Evolutionary conservation across 192 early-diverging fungal genomes (phyloP), one percentile per base, ranked within the genome.

Genomic region (Coemansia umbellata): DNA sequence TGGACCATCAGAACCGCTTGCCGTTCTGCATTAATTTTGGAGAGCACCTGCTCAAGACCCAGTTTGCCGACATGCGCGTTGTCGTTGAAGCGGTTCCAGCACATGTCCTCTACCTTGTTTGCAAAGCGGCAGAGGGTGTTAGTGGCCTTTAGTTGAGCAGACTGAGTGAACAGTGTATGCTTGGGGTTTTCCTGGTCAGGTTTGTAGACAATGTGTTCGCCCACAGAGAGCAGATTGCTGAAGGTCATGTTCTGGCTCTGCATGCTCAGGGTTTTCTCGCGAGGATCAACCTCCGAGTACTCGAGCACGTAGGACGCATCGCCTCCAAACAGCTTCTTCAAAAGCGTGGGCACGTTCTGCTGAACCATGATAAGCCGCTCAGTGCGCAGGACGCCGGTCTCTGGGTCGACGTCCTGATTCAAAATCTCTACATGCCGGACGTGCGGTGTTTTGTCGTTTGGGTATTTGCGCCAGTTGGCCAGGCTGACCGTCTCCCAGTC

Each of bases 391-490:
- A 95, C 61, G 39, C 94, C 93, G 0, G 90, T 92, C 31, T 78
- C 80, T 8, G 88, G 83, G 63, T 93, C 89, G 22, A 99, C 73
- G 6, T 76, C 58, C 37, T 93, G 84, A 50, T 86, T 81, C 44
- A 99, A 79, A 3, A 91, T 82, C 78, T 97, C 97, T 31, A 95
- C 92, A 51, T 89, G 87, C 19, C 87, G 57, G 37, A 99, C 95
- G 60, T 99, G 97, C 40, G 85, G 83, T 24, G 92, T 87, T 33
- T 89, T 74, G 18, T 90, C 88, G 75, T 99, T 99, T 0, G 97
- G 97, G 80, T 99, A 99, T 73, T 99, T 99, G 74, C 85, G 84
- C 88, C 88, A 99, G 71, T 94, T 88, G 31, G 92, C 96, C 15
- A 85, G 74, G 24, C 85, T 86, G 35, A 92, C 88, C 10, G 82